Conservation (phyloP, 129 eudicot genomes). For the Mikania micrantha region DNA sequence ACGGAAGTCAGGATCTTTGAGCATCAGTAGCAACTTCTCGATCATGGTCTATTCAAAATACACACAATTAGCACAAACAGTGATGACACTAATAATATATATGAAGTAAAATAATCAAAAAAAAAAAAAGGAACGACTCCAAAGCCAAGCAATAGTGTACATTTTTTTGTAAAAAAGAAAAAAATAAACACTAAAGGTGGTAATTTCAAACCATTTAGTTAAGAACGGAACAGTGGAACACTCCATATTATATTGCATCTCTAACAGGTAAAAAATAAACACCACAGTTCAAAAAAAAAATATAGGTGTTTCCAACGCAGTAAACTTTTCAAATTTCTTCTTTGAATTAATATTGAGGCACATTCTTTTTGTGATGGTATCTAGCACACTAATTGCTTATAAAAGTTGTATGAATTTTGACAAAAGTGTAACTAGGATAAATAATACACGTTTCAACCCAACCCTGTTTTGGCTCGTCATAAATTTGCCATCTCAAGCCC, state of each 20-base stretch:
- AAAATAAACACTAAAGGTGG: not conserved
- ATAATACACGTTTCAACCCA: not conserved
- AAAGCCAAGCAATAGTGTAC: not conserved
- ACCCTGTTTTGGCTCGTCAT: not conserved
- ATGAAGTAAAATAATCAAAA: not conserved
- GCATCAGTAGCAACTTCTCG: slow-evolving; percentile 75
- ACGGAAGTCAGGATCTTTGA: slow-evolving; percentile 89
- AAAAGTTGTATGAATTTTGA: not conserved
- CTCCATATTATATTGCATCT: not conserved
- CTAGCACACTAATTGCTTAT: not conserved
- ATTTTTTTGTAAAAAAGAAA: not conserved
- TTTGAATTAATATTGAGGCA: not conserved
- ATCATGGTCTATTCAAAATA: slow-evolving; percentile 58
- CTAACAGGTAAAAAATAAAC: not conserved
- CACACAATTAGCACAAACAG: slow-evolving; percentile 7
- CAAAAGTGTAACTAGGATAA: not conserved
- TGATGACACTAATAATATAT: not conserved
- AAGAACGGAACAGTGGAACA: not conserved
- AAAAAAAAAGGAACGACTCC: not conserved
- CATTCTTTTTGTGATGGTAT: not conserved
- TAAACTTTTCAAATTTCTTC: not conserved
- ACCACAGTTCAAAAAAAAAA: not conserved
- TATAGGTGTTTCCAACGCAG: not conserved
- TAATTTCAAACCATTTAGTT: not conserved
- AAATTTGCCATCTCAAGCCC: not conserved